Percentiles rank a stretch among this genome's conserved stretches.
phyloP scores from a whole-genome alignment of 140 eudicot species.

The Ambrosia hybrid region DNA sequence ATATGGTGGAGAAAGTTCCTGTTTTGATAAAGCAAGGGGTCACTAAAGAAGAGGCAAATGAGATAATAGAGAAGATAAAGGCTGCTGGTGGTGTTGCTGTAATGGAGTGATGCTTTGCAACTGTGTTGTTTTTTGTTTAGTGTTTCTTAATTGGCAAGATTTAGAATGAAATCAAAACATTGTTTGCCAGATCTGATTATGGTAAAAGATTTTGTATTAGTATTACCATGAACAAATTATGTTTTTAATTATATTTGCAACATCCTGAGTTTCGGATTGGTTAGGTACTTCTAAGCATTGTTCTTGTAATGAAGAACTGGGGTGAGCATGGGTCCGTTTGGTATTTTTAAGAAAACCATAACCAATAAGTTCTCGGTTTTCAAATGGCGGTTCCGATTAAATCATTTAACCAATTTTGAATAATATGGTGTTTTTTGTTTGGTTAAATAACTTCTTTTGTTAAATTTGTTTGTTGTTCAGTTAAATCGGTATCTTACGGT shows the following conservation, averaged over 20 bases:
- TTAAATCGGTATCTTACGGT: too few relatives aligned
- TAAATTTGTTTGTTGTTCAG: too few relatives aligned
- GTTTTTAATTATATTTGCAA: constrained; percentile 32
- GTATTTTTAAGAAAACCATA: too few relatives aligned
- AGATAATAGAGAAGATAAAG: constrained; percentile 72
- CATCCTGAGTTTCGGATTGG: neutral
- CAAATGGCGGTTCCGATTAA: too few relatives aligned
- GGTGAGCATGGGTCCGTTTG: too few relatives aligned
- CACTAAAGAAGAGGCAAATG: constrained; percentile 82
- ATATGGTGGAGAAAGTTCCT: constrained; percentile 77
- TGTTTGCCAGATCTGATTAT: constrained; percentile 9
- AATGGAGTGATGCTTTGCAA: constrained; percentile 53
- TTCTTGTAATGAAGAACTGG: neutral
- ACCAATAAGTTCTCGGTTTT: too few relatives aligned
- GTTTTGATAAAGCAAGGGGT: constrained; percentile 72
- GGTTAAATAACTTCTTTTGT: too few relatives aligned
- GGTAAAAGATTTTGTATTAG: constrained; percentile 22
- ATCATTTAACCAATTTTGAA: too few relatives aligned
- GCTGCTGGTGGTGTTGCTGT: constrained; percentile 91
- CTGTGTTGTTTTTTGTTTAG: neutral
- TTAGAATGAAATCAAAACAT: constrained; percentile 19
- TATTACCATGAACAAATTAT: constrained; percentile 13
- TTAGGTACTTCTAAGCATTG: neutral
- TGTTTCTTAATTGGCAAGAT: constrained; percentile 21
- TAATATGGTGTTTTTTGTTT: too few relatives aligned